phyloP scores from a whole-genome alignment of 192 early-diverging fungal species.

The Chytriomyces hyalinus region DNA sequence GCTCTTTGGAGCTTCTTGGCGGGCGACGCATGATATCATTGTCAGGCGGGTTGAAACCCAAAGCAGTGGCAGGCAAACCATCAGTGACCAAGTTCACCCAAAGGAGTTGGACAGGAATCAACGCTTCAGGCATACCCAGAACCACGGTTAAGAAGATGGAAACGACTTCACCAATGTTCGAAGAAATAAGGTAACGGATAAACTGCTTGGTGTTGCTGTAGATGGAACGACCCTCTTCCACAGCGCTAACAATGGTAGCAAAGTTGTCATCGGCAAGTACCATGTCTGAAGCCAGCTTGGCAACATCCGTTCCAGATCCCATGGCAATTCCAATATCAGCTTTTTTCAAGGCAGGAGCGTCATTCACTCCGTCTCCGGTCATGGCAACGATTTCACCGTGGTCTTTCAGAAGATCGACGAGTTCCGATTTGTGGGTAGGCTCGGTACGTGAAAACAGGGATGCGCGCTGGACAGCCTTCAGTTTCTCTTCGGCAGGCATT shows the following conservation, averaged over 20 bases:
- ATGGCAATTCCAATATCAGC: slow-evolving; percentile 99
- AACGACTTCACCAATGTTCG: slow-evolving; percentile 99
- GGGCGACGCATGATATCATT: slow-evolving; percentile 93
- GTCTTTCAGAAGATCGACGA: slow-evolving; percentile 89
- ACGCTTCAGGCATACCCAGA: slow-evolving; percentile 94
- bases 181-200: slow-evolving; percentile 96
- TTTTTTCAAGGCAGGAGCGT: slow-evolving; percentile 95
- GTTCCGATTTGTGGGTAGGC: slow-evolving; percentile 92
- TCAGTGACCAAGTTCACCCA: slow-evolving; percentile 99
- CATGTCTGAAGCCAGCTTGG: slow-evolving; percentile 98
- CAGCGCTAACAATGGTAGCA: slow-evolving; percentile 95
- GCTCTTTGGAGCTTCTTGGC: slow-evolving; percentile 84
- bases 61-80: slow-evolving; percentile 96
- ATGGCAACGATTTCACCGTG: slow-evolving; percentile 87
- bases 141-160: slow-evolving; percentile 96
- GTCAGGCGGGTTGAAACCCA: slow-evolving; percentile 98
- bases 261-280: slow-evolving; percentile 99
- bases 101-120: slow-evolving; percentile 96
- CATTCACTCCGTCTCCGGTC: slow-evolving; percentile 99
- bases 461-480: slow-evolving; percentile 72
- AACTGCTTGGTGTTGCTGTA: slow-evolving; percentile 99
- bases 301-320: slow-evolving; percentile 98
- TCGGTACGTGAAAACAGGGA: slow-evolving; percentile 93
- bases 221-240: slow-evolving; percentile 96
- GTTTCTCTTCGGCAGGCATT: slow-evolving; percentile 74